Conservation (phyloP, 2,329 filamentous ascomycete species). For the Raffaelea ambrosiae region DNA sequence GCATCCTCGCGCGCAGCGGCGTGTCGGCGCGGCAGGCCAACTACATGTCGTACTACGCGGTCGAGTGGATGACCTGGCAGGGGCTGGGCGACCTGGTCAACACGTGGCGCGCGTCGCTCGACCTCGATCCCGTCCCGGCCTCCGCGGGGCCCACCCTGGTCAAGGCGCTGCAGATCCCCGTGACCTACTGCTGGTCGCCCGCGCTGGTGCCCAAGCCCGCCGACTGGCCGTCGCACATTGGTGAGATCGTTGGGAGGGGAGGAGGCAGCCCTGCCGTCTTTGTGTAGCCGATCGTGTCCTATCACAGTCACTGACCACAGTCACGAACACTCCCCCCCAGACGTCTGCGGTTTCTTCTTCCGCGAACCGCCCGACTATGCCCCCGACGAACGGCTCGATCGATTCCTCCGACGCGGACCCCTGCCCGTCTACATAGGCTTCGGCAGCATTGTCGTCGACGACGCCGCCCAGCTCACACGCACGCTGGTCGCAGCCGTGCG, state of each 20-base stretch:
- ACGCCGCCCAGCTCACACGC: constrained; percentile 60
- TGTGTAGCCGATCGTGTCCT: too few species aligned
- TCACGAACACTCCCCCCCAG: too few species aligned
- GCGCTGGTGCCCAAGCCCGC: constrained; percentile 42
- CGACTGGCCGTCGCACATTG: constrained; percentile 5
- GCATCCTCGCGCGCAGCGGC: constrained; percentile 43
- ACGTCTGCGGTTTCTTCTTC: constrained; percentile 6
- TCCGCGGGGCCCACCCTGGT: neutral
- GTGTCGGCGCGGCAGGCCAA: constrained; percentile 38
- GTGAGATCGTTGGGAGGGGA: too few species aligned
- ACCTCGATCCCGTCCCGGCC: constrained; percentile 58
- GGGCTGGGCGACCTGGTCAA: constrained; percentile 73
- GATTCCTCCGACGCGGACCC: constrained; percentile 59
- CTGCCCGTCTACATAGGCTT: constrained; percentile 77
- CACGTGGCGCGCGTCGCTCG: constrained; percentile 59
- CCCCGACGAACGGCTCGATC: constrained; percentile 54
- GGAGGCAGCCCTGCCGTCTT: too few species aligned
- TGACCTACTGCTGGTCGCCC: constrained; percentile 89
- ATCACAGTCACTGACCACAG: too few species aligned
- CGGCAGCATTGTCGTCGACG: constrained; percentile 72
- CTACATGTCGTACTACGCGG: constrained; percentile 68
- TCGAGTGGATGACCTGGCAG: constrained; percentile 85
- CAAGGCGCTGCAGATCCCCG: constrained; percentile 58
- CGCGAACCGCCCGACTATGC: constrained; percentile 59
- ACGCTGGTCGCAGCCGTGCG: constrained; percentile 64